Percentiles rank a stretch among this genome's conserved stretches.
These are phyloP conservation scores for Didymosphaeria variabile DNA, from an alignment of 2,329 filamentous ascomycete species.

Conservation along the genomic window DNA sequence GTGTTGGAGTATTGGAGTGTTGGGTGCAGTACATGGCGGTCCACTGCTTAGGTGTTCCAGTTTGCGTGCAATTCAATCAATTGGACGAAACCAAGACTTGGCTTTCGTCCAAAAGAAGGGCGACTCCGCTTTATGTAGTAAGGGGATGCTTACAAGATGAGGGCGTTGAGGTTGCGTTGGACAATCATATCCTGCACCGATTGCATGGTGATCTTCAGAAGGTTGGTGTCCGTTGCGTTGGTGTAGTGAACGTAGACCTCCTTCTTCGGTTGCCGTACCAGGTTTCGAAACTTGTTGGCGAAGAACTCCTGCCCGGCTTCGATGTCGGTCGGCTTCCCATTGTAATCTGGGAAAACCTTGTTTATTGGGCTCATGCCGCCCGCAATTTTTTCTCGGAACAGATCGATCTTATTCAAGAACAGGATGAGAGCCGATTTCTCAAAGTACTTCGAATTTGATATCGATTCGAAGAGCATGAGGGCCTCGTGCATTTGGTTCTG, in stretches of 20 bases:
- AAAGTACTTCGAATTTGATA: slow-evolving; percentile 63
- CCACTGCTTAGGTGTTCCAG: slow-evolving; percentile 11
- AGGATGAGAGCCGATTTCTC: slow-evolving; percentile 61
- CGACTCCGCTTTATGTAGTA: slow-evolving; percentile 23
- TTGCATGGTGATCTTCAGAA: slow-evolving; percentile 66
- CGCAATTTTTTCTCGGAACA: slow-evolving; percentile 61
- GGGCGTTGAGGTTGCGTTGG: slow-evolving; percentile 60
- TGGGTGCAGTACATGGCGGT: slow-evolving; percentile 6
- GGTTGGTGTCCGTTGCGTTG: slow-evolving; percentile 61
- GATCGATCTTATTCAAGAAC: slow-evolving; percentile 64
- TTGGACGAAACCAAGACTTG: not conserved
- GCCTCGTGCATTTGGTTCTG: slow-evolving; percentile 66
- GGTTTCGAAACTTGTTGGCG: slow-evolving; percentile 60
- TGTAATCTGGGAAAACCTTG: slow-evolving; percentile 61
- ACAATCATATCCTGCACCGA: slow-evolving; percentile 65
- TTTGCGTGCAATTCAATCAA: not conserved
- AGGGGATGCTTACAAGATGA: slow-evolving; percentile 52
- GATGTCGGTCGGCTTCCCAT: slow-evolving; percentile 54
- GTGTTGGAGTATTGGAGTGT: not conserved
- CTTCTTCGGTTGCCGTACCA: slow-evolving; percentile 60
- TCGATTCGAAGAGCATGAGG: slow-evolving; percentile 62
- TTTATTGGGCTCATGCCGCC: slow-evolving; percentile 57
- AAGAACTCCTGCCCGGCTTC: slow-evolving; percentile 61
- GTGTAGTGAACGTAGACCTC: slow-evolving; percentile 63
- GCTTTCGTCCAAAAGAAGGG: not conserved